Conservation (phyloP, 352 stramenopile species). For the Phytophthora sansomeana region DNA sequence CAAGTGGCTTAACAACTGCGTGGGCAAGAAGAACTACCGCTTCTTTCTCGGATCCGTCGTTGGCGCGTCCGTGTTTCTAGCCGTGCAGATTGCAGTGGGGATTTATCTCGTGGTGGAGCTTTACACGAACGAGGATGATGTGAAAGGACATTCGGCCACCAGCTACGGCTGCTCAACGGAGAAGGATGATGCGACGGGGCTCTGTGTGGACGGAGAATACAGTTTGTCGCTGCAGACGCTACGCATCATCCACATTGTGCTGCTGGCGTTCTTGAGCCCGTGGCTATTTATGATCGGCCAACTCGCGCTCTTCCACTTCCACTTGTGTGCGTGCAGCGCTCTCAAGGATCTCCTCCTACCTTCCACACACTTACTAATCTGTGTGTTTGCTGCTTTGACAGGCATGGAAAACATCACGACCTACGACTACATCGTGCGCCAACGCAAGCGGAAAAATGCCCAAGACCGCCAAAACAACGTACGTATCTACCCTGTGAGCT, state of each 20-base stretch:
- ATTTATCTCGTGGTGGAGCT: slow-evolving; percentile 64
- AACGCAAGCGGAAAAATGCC: slow-evolving; percentile 79
- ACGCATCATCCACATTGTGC: slow-evolving; percentile 66
- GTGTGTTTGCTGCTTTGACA: slow-evolving; percentile 23
- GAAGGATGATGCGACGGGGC: slow-evolving; percentile 51
- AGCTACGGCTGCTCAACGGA: slow-evolving; percentile 66
- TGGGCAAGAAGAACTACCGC: slow-evolving; percentile 90
- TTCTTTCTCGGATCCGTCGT: slow-evolving; percentile 84
- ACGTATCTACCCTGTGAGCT: slow-evolving; percentile 74
- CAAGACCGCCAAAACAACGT: slow-evolving; percentile 67
- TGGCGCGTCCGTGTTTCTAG: slow-evolving; percentile 65
- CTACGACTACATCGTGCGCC: slow-evolving; percentile 90
- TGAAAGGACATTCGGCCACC: slow-evolving; percentile 60
- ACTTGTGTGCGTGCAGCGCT: slow-evolving; percentile 70
- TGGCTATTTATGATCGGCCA: slow-evolving; percentile 85
- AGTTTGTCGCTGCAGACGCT: slow-evolving; percentile 63
- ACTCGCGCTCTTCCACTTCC: slow-evolving; percentile 84
- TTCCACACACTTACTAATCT: neutral
- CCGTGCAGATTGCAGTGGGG: slow-evolving; percentile 75
- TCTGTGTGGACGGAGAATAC: slow-evolving; percentile 67
- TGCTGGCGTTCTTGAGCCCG: slow-evolving; percentile 72
- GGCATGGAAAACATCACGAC: slow-evolving; percentile 85
- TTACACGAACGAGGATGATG: slow-evolving; percentile 52
- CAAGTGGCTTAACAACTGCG: slow-evolving; percentile 97
- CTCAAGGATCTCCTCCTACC: neutral